Percentiles rank a stretch among this genome's conserved stretches.
Evolutionary conservation across 2,329 filamentous ascomycete genomes (phyloP).

Genomic region (Ambrosiella xylebori): DNA sequence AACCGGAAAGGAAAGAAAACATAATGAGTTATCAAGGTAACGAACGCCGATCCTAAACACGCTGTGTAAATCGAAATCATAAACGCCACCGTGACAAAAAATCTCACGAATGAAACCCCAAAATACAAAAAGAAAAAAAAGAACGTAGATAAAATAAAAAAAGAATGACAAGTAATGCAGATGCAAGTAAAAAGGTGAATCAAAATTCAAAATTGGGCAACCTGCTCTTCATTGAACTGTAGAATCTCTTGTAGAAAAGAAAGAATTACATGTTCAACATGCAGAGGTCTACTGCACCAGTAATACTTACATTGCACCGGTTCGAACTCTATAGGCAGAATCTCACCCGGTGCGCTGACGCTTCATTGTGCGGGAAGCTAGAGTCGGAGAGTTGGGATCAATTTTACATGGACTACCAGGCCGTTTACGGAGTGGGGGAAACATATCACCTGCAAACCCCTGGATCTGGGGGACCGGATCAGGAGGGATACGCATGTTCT

Average conservation of each 20-base stretch:
- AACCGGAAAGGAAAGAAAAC: constrained; percentile 2
- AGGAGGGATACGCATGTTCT: neutral
- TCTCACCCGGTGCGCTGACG: neutral
- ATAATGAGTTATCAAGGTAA: constrained; percentile 18
- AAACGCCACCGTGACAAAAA: neutral
- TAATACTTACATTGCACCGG: neutral
- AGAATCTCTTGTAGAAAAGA: too few species aligned
- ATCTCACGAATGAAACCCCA: constrained; percentile 4
- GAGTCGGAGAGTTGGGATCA: neutral
- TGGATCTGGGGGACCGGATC: neutral
- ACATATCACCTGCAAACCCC: neutral
- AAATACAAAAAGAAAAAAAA: neutral
- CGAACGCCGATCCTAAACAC: constrained; percentile 3
- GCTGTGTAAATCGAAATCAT: constrained; percentile 4
- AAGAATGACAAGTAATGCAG: neutral
- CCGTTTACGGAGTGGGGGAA: neutral
- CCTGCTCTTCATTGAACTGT: too few species aligned
- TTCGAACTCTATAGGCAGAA: neutral
- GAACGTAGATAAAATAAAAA: neutral
- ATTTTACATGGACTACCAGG: too few species aligned
- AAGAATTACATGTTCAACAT: neutral
- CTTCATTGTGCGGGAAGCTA: neutral
- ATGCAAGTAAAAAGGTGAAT: neutral
- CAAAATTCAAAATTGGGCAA: neutral
- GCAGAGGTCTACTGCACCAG: neutral